Evolutionary conservation across 1,139 yeast genomes (phyloP).

Genomic region (Hanseniaspora sp.): DNA sequence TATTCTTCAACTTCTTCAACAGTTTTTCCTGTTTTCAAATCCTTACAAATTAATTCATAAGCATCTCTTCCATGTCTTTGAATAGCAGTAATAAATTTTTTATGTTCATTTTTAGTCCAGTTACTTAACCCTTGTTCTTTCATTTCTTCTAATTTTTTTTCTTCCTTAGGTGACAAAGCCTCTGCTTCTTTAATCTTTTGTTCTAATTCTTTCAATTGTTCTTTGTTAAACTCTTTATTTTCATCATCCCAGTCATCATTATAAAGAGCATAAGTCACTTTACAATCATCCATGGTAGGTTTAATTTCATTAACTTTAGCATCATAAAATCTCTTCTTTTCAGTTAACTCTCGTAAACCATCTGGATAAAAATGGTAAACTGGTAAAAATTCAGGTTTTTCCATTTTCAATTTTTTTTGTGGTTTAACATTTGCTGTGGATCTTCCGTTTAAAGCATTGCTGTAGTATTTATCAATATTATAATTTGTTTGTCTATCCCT

Average conservation of each 20-base stretch:
- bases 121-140: conserved; percentile 48
- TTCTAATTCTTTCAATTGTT: conserved; percentile 43
- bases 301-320: conserved; percentile 29
- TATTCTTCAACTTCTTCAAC: conserved; percentile 58
- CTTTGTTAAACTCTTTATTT: conserved; percentile 21
- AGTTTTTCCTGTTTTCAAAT: conserved; percentile 48
- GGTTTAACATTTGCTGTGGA: conserved; percentile 44
- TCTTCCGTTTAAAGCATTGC: conserved; percentile 64
- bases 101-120: conserved; percentile 67
- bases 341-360: conserved; percentile 49
- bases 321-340: conserved; percentile 46
- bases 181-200: conserved; percentile 53
- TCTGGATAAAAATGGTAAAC: conserved; percentile 67
- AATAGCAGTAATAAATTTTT: conserved; percentile 49
- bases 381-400: conserved; percentile 52
- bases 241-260: conserved; percentile 21
- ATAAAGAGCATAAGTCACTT: conserved; percentile 33
- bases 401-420: conserved; percentile 55
- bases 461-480: conserved; percentile 66
- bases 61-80: conserved; percentile 62
- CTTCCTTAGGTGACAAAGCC: conserved; percentile 60
- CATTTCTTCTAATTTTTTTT: conserved; percentile 43
- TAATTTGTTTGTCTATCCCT: conserved; percentile 54
- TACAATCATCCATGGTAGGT: conserved; percentile 30
- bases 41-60: conserved; percentile 47